Base-by-base conservation (phyloP, 305 asterid genomes). In the Fraxinus xanthoxyloides region DNA sequence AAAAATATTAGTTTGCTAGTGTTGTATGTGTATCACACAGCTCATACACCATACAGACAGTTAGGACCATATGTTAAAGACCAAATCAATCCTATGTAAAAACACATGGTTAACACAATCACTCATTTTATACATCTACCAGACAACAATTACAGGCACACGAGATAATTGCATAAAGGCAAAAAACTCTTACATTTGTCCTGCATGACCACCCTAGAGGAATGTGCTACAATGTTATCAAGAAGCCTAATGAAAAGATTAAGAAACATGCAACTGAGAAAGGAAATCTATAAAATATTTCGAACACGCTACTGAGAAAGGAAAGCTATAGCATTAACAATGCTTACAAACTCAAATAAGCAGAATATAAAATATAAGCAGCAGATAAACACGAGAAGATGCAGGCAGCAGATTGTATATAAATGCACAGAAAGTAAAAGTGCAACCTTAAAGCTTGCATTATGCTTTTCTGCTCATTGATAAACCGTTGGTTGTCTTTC, bases 371-470 rank as follows among this genome's bases (percentile, higher is more conserved):
- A 28, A 30, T 30, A 12, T 3, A 30, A 5, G 21, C 36, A 1
- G 36, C 75, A 30, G 21, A 69, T 13, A 69, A 2, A 13, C 75
- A 30, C 12, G 2, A 69, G 36, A 69, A 26, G 23, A 30, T 2
- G 19, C 75, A 26, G 23, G 21, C 75, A 69, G 36, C 36, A 69
- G 75, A 69, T 12, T 2, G 38, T 30, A 67, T 26, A 65, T 17
- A 65, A n/a, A 12, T 10, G 75, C 75, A 69, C 75, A 72, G 82
- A 61, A 86, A 80, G 83, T 35, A 35, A 78, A 78, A 82, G 83
- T 56, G 85, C 51, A 40, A 96, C 99, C 99, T 93, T 82, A 96
- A 89, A 81, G 98, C 92, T 86, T 93, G 98, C 98, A 96, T 91
- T 84, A 96, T 94, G 88, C 98, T 90, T 86, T 90, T 91, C 84